Percentiles rank a stretch among this genome's conserved stretches.
Evolutionary conservation across 495 filamentous ascomycete species (phyloP).

Genomic region (Amorphotheca resinae): DNA sequence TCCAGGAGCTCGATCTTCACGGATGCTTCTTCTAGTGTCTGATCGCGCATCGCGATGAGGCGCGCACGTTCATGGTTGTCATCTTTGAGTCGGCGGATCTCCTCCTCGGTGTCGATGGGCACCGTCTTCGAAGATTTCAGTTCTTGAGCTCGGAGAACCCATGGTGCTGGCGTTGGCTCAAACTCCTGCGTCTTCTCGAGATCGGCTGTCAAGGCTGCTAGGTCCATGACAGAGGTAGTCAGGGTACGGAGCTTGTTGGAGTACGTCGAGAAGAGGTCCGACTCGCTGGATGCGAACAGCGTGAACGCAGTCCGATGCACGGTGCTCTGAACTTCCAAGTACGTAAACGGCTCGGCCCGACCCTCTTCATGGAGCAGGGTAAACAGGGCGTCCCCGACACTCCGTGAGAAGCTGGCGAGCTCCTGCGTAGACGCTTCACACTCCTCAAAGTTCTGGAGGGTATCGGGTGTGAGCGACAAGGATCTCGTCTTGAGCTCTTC

Average conservation of each 20-base stretch:
- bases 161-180: slow-evolving; percentile 61
- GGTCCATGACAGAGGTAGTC: slow-evolving; percentile 54
- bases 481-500: slow-evolving; percentile 69
- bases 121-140: slow-evolving; percentile 64
- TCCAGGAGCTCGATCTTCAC: slow-evolving; percentile 93
- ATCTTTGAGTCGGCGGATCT: slow-evolving; percentile 61
- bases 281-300: slow-evolving; percentile 37
- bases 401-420: slow-evolving; percentile 54
- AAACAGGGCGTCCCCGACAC: slow-evolving; percentile 53
- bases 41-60: slow-evolving; percentile 51
- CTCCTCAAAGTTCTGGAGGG: slow-evolving; percentile 34
- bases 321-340: slow-evolving; percentile 48
- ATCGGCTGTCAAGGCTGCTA: slow-evolving; percentile 60
- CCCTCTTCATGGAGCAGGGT: slow-evolving; percentile 59
- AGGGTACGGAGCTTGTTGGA: slow-evolving; percentile 50
- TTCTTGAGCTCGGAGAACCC: slow-evolving; percentile 70
- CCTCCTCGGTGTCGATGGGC: slow-evolving; percentile 69
- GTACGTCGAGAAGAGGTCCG: slow-evolving; percentile 56
- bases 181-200: slow-evolving; percentile 76
- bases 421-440: slow-evolving; percentile 51
- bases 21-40: slow-evolving; percentile 56
- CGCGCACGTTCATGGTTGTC: slow-evolving; percentile 54
- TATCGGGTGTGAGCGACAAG: slow-evolving; percentile 53
- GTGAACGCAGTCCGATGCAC: slow-evolving; percentile 44
- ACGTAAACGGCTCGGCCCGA: slow-evolving; percentile 51